Evolutionary conservation across 352 stramenopile genomes (phyloP), one percentile per base, ranked within the genome.

Genomic region (Phytophthora pinifolia): DNA sequence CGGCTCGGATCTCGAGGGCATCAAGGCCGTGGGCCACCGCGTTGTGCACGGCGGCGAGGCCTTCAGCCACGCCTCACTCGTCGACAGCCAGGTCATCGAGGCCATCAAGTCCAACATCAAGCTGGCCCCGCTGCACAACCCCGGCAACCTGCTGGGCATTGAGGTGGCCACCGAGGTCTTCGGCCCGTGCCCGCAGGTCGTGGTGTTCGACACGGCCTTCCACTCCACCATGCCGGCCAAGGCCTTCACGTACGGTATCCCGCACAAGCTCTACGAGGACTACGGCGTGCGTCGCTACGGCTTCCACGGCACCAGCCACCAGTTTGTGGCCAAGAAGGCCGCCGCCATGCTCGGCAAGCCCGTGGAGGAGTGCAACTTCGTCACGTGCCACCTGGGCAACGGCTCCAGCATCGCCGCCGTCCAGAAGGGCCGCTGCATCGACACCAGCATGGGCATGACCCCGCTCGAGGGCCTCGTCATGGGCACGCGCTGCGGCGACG

Each of bases 191-290:
- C 80, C 83, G 14, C 78, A 96, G 49, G 79, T 96, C 32, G 84
- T 66, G 4, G 89, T 97, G n/a, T 97, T 96, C 62, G 89, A 97
- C 70, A 97, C 89, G 46, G 83, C 87, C 12, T 97, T 94, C 74
- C 89, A 97, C 59, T 68, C 76, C 46, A 92, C 83, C 8, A 92
- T 97, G 78, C 73, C 79, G 30, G 65, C 85, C 38, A 76, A 88
- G 46, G 81, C 89, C 18, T 96, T 70, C 59, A 75, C 72, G 14
- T 97, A 97, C 58, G 84, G 79, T 2, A 56, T 96, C 35, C 89
- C 89, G 5, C 79, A 85, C 57, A 68, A 75, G 25, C 76, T 96
- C 6, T 92, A 92, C 63, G 56, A 92, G 36, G 54, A 94, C 48
- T 80, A 88, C 46, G 77, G 80, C 27, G 82, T 97, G 56, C 83